Base-by-base conservation (phyloP, 441 rosid genomes). In the Gossypium davidsonii region DNA sequence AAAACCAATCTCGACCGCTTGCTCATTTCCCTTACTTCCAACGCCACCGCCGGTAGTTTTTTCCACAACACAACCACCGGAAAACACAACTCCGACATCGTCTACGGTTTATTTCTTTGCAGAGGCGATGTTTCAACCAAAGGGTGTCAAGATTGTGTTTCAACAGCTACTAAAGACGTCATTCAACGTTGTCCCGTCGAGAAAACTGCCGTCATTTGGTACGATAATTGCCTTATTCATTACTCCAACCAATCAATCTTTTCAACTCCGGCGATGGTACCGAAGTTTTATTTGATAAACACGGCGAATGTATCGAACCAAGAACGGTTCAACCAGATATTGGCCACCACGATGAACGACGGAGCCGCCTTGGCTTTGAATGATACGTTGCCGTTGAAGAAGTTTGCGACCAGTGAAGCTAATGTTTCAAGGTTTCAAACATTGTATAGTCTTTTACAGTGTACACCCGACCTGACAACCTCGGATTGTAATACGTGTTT, bases 391-490 rank as follows among this genome's bases (percentile, higher is more conserved):
- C 23, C 10, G 1, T 25, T n/a, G 4, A 52, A 5, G 15, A 34
- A 60, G 6, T 73, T 73, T 3, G 70, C 61, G 3, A 52, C 21
- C 28, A 34, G 39, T 23, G 51, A 52, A 62, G 76, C 11, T 0
- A 51, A 18, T 12, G 0, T 63, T 23, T 73, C 70, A 6, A 65
- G 7, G 10, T 67, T 66, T 20, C 79, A 75, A 59, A 70, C 37
- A 0, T 11, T 90, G 6, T 85, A 85, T 70, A 57, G 59, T 18
- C 80, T 86, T 0, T 82, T 49, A 0, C 90, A 87, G 77, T 90
- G 96, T 67, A 85, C 91, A 0, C 87, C 82, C 3, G 90, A 90
- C 72, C 28, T 86, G 28, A 67, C 82, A 0, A 55, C 51, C 37
- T 3, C 1, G 0, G 83, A 72, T 10, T 90, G 93, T 62, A 51